Evolutionary conservation across 78 protist genomes (phyloP).

Genomic region (Parvularia atlantis): DNA sequence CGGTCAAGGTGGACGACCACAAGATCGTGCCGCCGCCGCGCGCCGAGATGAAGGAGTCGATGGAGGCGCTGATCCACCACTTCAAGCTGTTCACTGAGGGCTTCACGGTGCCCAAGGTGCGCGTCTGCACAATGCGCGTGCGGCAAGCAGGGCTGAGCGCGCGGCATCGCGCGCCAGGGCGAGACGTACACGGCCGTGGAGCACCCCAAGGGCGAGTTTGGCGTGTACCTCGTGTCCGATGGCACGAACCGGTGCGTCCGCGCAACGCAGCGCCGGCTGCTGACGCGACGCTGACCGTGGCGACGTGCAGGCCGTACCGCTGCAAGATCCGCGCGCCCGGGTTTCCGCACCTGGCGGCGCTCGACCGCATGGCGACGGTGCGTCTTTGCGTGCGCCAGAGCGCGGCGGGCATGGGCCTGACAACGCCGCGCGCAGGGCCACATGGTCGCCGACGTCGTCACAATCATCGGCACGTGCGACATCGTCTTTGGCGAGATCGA

Average conservation of each 20-base stretch:
- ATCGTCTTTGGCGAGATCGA: conserved; percentile 50
- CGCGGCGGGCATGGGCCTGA: conserved; percentile 13
- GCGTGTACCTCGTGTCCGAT: conserved; percentile 39
- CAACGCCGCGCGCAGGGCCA: conserved; percentile 18
- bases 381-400: no score
- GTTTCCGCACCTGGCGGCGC: conserved; percentile 7
- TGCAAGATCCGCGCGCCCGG: conserved; percentile 53
- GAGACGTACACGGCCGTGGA: conserved; percentile 44
- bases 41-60: conserved; percentile 45
- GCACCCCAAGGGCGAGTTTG: conserved; percentile 49
- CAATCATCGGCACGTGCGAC: conserved; percentile 35
- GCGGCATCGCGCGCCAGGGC: no score
- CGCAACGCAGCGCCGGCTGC: no score
- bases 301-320: conserved; percentile 52
- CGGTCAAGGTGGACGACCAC: conserved; percentile 32
- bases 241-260: conserved; percentile 39
- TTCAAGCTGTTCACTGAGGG: conserved; percentile 58
- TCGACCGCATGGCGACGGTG: no score
- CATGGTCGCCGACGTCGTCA: conserved; percentile 45
- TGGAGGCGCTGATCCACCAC: conserved; percentile 48
- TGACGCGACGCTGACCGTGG: no score
- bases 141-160: no score
- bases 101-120: conserved; percentile 7
- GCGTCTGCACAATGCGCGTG: no score
- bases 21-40: conserved; percentile 45